Base-by-base conservation (phyloP, 2,329 filamentous ascomycete species). In the Fusarium duplospermum region DNA sequence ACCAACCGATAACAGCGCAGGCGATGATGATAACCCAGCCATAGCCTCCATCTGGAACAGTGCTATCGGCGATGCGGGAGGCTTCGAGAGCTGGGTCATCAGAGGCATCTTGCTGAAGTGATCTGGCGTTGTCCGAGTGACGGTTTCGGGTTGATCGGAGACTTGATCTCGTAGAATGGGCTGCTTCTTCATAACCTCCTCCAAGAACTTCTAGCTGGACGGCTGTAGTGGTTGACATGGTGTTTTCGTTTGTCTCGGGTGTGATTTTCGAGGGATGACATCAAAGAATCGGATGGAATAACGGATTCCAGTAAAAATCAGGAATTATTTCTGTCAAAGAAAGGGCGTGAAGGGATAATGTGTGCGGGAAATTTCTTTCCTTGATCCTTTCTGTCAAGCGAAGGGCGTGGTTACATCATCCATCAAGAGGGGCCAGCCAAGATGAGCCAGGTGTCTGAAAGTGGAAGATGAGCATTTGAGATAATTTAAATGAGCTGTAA, bases 1-100 rank as follows among this genome's bases (percentile, higher is more conserved):
- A 90, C 82, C 88, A 80, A 0, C 76, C 61, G 0, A 81, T 69
- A 8, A 76, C 40, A 4, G 77, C 73, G 16, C 79, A 80, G 29
- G 72, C 76, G 1, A 59, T 31, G 2, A 80, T 70, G 0, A 80
- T 76, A 4, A 76, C 73, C 79, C 79, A 80, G 2, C 78, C 79
- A 29, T 77, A 73, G 2, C 79, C 79, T 4, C 79, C 79, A n/a
- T 80, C 79, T 0, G 79, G 79, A 1, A 77, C 76, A 0, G 64
- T 67, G 11, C 70, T 75, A 16, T 78, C 76, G 2, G 74, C 76
- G 27, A 76, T 65, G 2, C 76, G 66, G 0, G 76, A 77, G 0
- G 76, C 76, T 62, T 77, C 76, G 0, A 77, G 72, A 0, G 76
- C 72, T 20, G 76, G 74, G 4, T 77, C 76, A 16, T 62, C 62